Base-by-base conservation (phyloP, 1,284 basidiomycete genomes). In the Leucoagaricus sp. region DNA sequence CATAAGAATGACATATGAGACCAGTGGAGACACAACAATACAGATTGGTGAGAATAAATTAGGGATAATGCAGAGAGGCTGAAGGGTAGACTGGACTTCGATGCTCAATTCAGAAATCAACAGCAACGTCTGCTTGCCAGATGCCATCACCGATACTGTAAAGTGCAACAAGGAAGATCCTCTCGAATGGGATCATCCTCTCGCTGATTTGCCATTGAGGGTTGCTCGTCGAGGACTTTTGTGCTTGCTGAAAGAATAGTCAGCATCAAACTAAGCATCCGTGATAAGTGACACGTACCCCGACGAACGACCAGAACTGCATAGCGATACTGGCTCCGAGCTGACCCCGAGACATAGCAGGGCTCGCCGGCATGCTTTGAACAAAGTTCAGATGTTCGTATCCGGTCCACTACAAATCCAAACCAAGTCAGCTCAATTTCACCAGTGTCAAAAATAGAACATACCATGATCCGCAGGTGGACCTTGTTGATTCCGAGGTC, bases 341-440 rank as follows among this genome's bases (percentile, higher is more conserved):
- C 38, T 66, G 64, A 28, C 63, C 62, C 3, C 66, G 64, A 5
- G 60, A 67, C 19, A 68, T 67, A 0, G 50, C 51, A 61, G 19
- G 77, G 41, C 15, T 75, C 65, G 44, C 80, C 64, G 15, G 64
- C 55, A 49, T 57, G 17, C 49, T 57, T 12, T 36, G 67, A 17
- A 58, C 52, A 67, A 70, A 76, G 25, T 77, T 70, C 45, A 74
- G 52, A 50, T 72, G 69, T 10, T 71, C 68, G 60, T 79, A 79
- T 2, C 79, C 77, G n/a, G 78, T 77, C 79, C 78, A 80, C 78
- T 81, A 57, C n/a, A 49, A 12, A 21, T 49, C 36, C 5, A 49
- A 13, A 34, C 3, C 31, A 34, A 36, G 29, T 56, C 48, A 56
- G 48, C 19, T 50, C 42, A 33, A 50, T 33, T 33, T 9, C 17